A percentile compares a stretch with the other conserved stretches of the same genome.
These are phyloP conservation scores for Candida broadrunensis DNA, from an alignment of 805 yeast species.

Conservation along the genomic window DNA sequence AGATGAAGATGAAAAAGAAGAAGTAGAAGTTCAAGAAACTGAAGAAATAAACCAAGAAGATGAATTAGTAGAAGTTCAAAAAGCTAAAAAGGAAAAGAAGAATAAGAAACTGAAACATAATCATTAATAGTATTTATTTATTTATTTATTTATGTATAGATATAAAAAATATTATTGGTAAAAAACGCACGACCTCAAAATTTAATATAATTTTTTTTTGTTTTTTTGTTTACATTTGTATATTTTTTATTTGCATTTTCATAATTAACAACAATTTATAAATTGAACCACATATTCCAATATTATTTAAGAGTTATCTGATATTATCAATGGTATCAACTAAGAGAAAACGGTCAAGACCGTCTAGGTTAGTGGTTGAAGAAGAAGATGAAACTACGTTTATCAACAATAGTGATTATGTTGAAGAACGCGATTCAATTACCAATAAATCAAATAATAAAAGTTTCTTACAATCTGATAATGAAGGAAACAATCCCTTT, in stretches of 20 bases:
- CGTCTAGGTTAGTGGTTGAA: slow-evolving; percentile 2
- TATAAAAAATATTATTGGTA: slow-evolving; percentile 1
- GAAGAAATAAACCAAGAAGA: slow-evolving; percentile 13
- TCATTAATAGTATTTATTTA: background rate
- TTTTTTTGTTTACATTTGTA: too few relatives aligned
- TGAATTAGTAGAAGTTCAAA: slow-evolving; percentile 13
- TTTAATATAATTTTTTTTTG: too few relatives aligned
- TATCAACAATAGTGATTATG: slow-evolving; percentile 39
- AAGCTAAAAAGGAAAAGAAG: slow-evolving; percentile 11
- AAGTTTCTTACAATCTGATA: background rate
- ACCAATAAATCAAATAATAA: background rate
- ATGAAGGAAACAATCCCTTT: background rate
- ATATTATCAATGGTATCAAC: too few relatives aligned
- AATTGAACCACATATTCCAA: too few relatives aligned
- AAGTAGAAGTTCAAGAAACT: slow-evolving; percentile 6
- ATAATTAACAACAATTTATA: too few relatives aligned
- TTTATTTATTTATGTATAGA: background rate
- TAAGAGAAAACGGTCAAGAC: slow-evolving; percentile 3
- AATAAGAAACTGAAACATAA: slow-evolving; percentile 8
- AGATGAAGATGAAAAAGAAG: slow-evolving; percentile 15
- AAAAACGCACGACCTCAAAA: slow-evolving; percentile 8
- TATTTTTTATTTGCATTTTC: too few relatives aligned
- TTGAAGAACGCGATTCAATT: background rate
- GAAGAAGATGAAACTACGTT: slow-evolving; percentile 24
- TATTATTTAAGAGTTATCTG: too few relatives aligned